Percentiles rank a stretch among this genome's conserved stretches.
Evolutionary conservation across 257 asterid genomes (phyloP).

Genomic region (Verbena officinalis): DNA sequence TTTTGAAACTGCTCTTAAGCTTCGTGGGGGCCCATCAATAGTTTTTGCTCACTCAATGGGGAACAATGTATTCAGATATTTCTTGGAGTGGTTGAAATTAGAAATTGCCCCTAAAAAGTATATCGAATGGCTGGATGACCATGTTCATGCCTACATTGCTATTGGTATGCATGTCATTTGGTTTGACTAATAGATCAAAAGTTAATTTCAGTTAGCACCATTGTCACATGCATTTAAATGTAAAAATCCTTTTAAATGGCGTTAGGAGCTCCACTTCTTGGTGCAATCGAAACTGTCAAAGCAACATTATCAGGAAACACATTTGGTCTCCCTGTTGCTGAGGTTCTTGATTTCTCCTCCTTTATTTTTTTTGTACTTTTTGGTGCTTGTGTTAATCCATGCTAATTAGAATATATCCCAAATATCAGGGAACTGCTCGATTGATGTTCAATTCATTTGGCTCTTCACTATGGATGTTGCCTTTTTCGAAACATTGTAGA

Average conservation of each 20-base stretch:
- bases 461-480: conserved; percentile 94
- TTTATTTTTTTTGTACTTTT: conserved; percentile 5
- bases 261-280: conserved; percentile 96
- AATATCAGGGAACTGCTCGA: conserved; percentile 99
- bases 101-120: conserved; percentile 95
- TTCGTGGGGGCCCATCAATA: conserved; percentile 94
- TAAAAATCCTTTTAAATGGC: conserved; percentile 26
- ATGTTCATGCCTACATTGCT: conserved; percentile 97
- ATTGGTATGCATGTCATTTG: conserved; percentile 72
- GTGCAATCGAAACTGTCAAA: conserved; percentile 81
- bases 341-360: conserved; percentile 55
- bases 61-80: conserved; percentile 97
- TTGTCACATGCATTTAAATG: conserved; percentile 24
- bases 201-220: conserved; percentile 7
- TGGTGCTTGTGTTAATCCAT: conserved; percentile 40
- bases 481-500: conserved; percentile 89
- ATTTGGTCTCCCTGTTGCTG: conserved; percentile 93
- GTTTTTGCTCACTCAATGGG: conserved; percentile 98
- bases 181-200: conserved; percentile 23
- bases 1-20: conserved; percentile 95
- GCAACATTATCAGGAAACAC: conserved; percentile 80
- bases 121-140: conserved; percentile 84
- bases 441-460: conserved; percentile 96
- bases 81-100: conserved; percentile 96
- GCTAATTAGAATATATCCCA: conserved; percentile 50